These are phyloP conservation scores for Aspergillus tamarii DNA, from an alignment of 2,329 filamentous ascomycete genomes.

Conservation along the genomic window DNA sequence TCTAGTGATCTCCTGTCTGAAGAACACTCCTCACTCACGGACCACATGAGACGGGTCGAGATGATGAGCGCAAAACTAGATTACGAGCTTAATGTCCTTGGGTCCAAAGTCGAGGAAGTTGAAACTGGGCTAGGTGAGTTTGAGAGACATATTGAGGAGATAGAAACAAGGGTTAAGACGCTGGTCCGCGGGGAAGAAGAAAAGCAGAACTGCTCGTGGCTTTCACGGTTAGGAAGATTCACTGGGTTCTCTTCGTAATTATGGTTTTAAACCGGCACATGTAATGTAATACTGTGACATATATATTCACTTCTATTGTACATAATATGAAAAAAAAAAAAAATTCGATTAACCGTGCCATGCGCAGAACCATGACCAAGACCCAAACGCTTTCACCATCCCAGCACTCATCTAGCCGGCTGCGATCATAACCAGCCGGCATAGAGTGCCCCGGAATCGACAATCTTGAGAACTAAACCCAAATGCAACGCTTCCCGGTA, in stretches of 20 bases:
- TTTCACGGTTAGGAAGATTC: slow-evolving; percentile 55
- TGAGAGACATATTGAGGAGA: slow-evolving; percentile 73
- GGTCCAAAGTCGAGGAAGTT: slow-evolving; percentile 80
- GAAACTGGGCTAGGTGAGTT: slow-evolving; percentile 81
- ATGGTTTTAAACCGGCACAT: slow-evolving; percentile 9
- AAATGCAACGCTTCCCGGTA: slow-evolving; percentile 3
- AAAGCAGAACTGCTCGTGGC: slow-evolving; percentile 64
- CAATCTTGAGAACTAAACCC: slow-evolving; percentile 1
- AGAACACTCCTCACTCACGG: slow-evolving; percentile 69
- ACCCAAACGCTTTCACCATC: background rate
- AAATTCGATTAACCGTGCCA: slow-evolving; percentile 10
- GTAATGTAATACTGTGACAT: slow-evolving; percentile 11
- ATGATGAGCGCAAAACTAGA: slow-evolving; percentile 82
- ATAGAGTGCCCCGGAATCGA: background rate
- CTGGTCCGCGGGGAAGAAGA: slow-evolving; percentile 66
- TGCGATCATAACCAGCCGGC: slow-evolving; percentile 4
- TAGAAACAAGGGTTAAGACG: slow-evolving; percentile 67
- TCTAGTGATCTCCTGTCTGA: slow-evolving; percentile 70
- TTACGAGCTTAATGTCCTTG: slow-evolving; percentile 84
- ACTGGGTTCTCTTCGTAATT: slow-evolving; percentile 28
- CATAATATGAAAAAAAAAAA: slow-evolving; percentile 21
- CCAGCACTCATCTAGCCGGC: background rate
- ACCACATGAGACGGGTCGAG: slow-evolving; percentile 78
- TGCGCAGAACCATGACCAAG: slow-evolving; percentile 10
- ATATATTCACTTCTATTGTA: slow-evolving; percentile 27